Percentiles rank a stretch among this genome's conserved stretches.
These are phyloP conservation scores for Oryza glumipatula DNA, from an alignment of 176 grass and related monocot species.

Conservation along the genomic window DNA sequence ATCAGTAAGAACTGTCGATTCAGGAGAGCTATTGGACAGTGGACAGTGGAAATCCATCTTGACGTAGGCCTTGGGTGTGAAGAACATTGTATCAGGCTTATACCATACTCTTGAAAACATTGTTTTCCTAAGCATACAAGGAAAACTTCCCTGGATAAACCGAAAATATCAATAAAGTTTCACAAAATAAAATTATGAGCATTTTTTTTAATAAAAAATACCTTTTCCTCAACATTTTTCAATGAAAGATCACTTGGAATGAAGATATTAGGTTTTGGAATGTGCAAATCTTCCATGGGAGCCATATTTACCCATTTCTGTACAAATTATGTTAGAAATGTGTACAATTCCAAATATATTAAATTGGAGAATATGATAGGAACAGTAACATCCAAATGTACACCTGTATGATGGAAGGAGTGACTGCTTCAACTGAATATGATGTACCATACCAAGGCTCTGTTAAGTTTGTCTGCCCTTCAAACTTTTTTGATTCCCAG, in stretches of 20 bases:
- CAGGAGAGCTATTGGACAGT: slow-evolving; percentile 67
- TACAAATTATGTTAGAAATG: slow-evolving; percentile 28
- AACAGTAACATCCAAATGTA: slow-evolving; percentile 18
- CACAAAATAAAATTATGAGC: slow-evolving; percentile 26
- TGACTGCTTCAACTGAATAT: slow-evolving; percentile 71
- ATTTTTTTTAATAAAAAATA: slow-evolving; percentile 18
- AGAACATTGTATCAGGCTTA: slow-evolving; percentile 87
- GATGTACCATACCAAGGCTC: slow-evolving; percentile 94
- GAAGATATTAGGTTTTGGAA: slow-evolving; percentile 90
- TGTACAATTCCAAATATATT: slow-evolving; percentile 9
- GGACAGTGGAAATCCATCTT: slow-evolving; percentile 94
- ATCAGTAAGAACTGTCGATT: slow-evolving; percentile 80
- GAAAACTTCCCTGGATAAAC: slow-evolving; percentile 65
- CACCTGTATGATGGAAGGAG: slow-evolving; percentile 66
- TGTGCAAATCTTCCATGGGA: slow-evolving; percentile 69
- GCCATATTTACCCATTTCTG: slow-evolving; percentile 85
- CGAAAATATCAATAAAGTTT: slow-evolving; percentile 23
- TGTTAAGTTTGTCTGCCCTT: slow-evolving; percentile 66
- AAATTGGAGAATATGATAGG: slow-evolving; percentile 21
- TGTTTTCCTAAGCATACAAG: slow-evolving; percentile 79
- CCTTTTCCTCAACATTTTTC: slow-evolving; percentile 75
- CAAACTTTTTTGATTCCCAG: slow-evolving; percentile 86
- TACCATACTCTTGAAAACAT: slow-evolving; percentile 90
- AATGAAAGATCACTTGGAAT: slow-evolving; percentile 82
- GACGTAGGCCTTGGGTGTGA: slow-evolving; percentile 78